Conservation (phyloP, 305 asterid species). For the Solanum chacoense region DNA sequence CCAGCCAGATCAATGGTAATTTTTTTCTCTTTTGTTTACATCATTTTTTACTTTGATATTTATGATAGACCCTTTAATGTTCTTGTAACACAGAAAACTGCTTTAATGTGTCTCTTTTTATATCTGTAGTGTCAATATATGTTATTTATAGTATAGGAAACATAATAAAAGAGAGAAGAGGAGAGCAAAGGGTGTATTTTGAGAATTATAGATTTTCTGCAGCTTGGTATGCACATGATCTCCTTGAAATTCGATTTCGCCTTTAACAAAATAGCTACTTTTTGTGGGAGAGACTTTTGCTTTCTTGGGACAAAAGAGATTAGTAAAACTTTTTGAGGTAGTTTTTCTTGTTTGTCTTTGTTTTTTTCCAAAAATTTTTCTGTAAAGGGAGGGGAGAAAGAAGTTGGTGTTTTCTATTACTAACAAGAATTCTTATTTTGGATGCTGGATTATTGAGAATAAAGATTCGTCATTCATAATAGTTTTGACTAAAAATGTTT, state of each 20-base stretch:
- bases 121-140: neutral
- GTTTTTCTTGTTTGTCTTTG: neutral
- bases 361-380: neutral
- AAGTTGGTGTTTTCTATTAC: neutral
- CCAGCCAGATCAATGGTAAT: conserved; percentile 62
- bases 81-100: neutral
- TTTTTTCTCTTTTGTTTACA: neutral
- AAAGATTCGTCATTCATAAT: neutral
- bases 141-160: neutral
- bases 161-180: neutral
- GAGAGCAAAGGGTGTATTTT: neutral
- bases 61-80: neutral
- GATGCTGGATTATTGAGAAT: neutral
- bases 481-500: neutral
- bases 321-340: neutral
- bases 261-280: neutral
- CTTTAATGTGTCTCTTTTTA: neutral
- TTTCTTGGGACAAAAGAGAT: neutral
- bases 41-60: neutral
- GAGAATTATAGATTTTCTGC: neutral
- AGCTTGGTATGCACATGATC: neutral
- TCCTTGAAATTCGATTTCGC: neutral
- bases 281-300: neutral
- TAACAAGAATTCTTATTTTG: neutral
- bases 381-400: neutral